Evolutionary conservation across 2,329 filamentous ascomycete genomes (phyloP), one percentile per base, ranked within the genome.

Genomic region (Ceratocystiopsis minuta): DNA sequence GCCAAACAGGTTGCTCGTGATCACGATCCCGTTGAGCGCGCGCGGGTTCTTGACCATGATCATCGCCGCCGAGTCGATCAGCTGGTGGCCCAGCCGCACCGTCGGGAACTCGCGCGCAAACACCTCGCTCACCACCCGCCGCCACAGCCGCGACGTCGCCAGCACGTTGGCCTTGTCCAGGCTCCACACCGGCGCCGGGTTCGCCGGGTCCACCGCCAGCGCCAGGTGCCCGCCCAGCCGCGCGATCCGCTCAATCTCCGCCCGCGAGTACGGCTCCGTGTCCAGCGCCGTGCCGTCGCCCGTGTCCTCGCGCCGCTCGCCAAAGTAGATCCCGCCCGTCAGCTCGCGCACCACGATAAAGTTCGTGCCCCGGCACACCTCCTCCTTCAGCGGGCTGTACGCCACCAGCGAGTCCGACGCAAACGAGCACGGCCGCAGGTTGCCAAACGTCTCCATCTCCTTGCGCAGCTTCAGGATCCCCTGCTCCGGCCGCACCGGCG

Each of bases 41-140:
- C 78, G 70, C 11, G 88, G 88, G 62, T 87, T 88, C 78, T 93
- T 95, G 56, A 96, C 74, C 80, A 96, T 85, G 52, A 95, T 67
- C 87, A 96, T 95, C 50, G 88, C 88, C n/a, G 88, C 88, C 43
- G 77, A 84, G 64, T 96, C 88, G 57, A 96, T 94, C 40, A 96
- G 72, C 59, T 96, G 87, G 60, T 94, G 88, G 50, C 78, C 75
- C 36, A 92, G 64, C 65, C 82, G 74, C 37, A 95, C 63, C 58
- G 88, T 75, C 3, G 88, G 86, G 65, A 92, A 96, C 67, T 95
- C 88, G 50, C 78, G 78, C 51, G 70, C 72, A 70, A 94, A 88
- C 45, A 86, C 70, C 63, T 94, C 83, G 35, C 73, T 77, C 37
- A 94, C 80, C 3, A 81, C 80, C 65, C 82, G 87, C 47, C 88